phyloP scores from a whole-genome alignment of 148 eudicot species.

The Rhododendron kiyosumense region DNA sequence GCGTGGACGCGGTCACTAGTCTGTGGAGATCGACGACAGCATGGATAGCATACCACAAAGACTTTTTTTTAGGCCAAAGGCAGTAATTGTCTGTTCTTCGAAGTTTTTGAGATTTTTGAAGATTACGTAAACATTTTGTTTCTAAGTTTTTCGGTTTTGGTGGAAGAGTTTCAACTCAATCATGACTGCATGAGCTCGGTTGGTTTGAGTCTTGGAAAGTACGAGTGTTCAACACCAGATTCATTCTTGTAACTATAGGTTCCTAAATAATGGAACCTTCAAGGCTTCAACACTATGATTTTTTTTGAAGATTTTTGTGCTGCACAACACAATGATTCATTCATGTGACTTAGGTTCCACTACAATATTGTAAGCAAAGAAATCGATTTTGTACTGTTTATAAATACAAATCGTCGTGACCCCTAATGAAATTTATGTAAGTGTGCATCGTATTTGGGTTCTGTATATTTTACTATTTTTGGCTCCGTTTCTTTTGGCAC shows the following conservation, averaged over 20 bases:
- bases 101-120: background rate
- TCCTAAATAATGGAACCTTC: background rate
- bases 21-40: background rate
- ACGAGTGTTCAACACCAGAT: background rate
- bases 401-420: background rate
- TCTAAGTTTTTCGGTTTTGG: background rate
- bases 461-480: too few relatives aligned
- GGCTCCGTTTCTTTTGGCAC: too few relatives aligned
- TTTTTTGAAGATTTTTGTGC: background rate
- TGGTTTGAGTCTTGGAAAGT: background rate
- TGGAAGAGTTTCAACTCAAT: background rate
- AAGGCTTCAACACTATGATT: background rate
- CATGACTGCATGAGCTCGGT: background rate
- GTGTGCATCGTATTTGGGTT: too few relatives aligned
- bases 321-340: too few relatives aligned
- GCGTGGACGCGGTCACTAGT: constrained; percentile 21
- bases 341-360: background rate
- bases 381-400: background rate
- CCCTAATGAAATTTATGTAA: too few relatives aligned
- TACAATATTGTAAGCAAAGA: background rate
- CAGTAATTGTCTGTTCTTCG: background rate
- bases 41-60: background rate
- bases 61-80: background rate
- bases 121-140: background rate
- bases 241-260: background rate